phyloP scores from a whole-genome alignment of 2,329 filamentous ascomycete genomes.

The Aureobasidium sp. region DNA sequence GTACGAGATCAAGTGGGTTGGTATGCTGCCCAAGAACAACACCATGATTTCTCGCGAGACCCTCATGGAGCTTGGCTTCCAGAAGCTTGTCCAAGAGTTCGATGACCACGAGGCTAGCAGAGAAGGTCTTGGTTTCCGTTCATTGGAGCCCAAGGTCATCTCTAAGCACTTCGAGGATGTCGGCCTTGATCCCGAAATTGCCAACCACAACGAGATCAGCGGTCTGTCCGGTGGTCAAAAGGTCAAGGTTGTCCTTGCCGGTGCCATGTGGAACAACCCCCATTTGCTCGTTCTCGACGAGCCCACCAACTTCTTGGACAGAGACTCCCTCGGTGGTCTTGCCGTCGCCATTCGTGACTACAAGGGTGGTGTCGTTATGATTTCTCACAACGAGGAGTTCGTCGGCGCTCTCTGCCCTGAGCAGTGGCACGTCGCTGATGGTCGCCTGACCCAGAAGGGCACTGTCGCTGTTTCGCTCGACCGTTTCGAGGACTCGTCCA shows the following conservation, averaged over 20 bases:
- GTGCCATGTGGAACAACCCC: conserved; percentile 71
- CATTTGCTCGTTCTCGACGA: conserved; percentile 96
- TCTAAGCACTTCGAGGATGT: conserved; percentile 97
- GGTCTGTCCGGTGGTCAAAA: conserved; percentile 95
- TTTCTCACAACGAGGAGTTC: conserved; percentile 99
- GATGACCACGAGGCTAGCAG: conserved; percentile 98
- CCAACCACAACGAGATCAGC: conserved; percentile 97
- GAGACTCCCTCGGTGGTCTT: conserved; percentile 90
- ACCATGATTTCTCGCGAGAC: conserved; percentile 89
- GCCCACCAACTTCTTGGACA: conserved; percentile 98
- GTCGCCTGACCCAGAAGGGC: conserved; percentile 77
- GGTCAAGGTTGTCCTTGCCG: conserved; percentile 95
- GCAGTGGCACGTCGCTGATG: conserved; percentile 90
- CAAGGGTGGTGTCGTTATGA: conserved; percentile 97
- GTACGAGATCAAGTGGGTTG: conserved; percentile 94
- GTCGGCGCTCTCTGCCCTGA: conserved; percentile 91
- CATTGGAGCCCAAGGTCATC: conserved; percentile 87
- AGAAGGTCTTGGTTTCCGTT: conserved; percentile 92
- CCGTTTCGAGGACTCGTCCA: conserved; percentile 74
- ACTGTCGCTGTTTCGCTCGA: conserved; percentile 64
- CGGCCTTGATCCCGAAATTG: conserved; percentile 92
- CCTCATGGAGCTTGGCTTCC: conserved; percentile 73
- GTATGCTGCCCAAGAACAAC: conserved; percentile 87
- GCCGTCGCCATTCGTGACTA: conserved; percentile 98
- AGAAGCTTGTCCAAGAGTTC: conserved; percentile 93